Evolutionary conservation across 2,329 filamentous ascomycete genomes (phyloP).

Genomic region (Canariomyces notabilis): DNA sequence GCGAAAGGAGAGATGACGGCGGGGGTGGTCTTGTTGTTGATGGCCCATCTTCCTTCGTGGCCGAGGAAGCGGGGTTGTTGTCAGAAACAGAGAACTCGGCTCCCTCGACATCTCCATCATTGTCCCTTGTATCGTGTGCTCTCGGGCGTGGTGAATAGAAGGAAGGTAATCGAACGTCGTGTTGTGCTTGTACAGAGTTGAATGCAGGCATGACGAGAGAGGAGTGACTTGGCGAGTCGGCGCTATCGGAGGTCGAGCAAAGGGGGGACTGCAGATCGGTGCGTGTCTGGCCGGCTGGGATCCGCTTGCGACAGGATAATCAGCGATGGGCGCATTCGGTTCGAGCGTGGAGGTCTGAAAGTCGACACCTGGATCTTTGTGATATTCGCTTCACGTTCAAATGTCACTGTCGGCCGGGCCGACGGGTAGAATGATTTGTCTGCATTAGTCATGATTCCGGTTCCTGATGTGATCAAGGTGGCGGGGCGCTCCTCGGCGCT

Average conservation of each 20-base stretch:
- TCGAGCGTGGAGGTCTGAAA: background rate
- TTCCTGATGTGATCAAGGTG: constrained; percentile 4
- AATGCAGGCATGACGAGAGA: constrained; percentile 7
- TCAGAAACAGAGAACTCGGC: constrained; percentile 21
- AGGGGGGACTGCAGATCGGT: background rate
- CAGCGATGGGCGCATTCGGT: background rate
- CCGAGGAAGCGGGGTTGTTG: constrained; percentile 3
- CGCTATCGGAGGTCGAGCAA: constrained; percentile 1
- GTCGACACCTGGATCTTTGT: background rate
- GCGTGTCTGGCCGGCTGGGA: too few species aligned
- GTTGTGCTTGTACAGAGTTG: constrained; percentile 7
- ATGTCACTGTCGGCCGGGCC: background rate
- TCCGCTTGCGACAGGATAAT: background rate
- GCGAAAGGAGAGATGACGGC: constrained; percentile 73
- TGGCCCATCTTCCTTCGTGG: constrained; percentile 7
- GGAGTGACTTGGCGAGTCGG: background rate
- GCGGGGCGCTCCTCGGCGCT: background rate
- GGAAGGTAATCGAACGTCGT: constrained; percentile 21
- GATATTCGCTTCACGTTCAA: background rate
- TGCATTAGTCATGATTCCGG: constrained; percentile 17
- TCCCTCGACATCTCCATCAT: constrained; percentile 24
- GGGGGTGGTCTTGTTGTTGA: constrained; percentile 29
- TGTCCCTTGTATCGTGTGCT: constrained; percentile 11
- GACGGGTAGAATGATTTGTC: constrained; percentile 2
- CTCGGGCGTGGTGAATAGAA: constrained; percentile 29